Base-by-base conservation (phyloP, 2,329 filamentous ascomycete species). In the Cladosporium sp. region DNA sequence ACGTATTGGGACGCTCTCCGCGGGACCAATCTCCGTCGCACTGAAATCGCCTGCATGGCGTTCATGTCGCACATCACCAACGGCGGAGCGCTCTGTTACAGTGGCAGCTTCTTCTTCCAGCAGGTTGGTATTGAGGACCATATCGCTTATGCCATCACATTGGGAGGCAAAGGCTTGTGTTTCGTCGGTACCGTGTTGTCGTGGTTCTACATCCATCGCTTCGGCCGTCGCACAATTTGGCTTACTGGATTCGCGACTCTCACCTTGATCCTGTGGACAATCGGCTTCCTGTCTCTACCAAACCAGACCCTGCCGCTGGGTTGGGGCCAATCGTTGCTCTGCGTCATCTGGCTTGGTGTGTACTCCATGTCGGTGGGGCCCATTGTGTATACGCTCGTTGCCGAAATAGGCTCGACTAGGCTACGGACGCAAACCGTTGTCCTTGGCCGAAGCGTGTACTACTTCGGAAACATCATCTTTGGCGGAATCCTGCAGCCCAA, bases 11-110 rank as follows among this genome's bases (percentile, higher is more conserved):
- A 79, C 58, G 79, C 77, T 67, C 78, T 80, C 68, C 75, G 73
- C 55, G 74, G 75, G 3, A 70, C 68, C 18, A 82, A 88, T 69
- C 75, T 83, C 67, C 78, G 80, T 3, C 77, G 80, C 3, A 81
- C 79, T 2, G 79, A 81, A 65, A 78, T 81, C 18, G 76, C 74
- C 6, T 78, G 72, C 66, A 71, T 75, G 44, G 72, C 73, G n/a
- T 81, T 76, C 75, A 68, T 76, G 3, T 71, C 73, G 7, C 79
- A 81, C 69, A 72, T 67, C 28, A 66, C 79, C 0, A 75, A 73
- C 61, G 72, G 72, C 14, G 67, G 70, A 0, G 69, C 70, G 5
- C 67, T 80, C 21, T 75, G 75, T 69, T 75, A 77, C 58, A 75
- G 75, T 31, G 75, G 77, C 0, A 74, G 75, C 1, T 74, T 71